These are phyloP conservation scores for Tardiomyces blankii DNA, from an alignment of 1,139 yeast genomes.

Conservation along the genomic window DNA sequence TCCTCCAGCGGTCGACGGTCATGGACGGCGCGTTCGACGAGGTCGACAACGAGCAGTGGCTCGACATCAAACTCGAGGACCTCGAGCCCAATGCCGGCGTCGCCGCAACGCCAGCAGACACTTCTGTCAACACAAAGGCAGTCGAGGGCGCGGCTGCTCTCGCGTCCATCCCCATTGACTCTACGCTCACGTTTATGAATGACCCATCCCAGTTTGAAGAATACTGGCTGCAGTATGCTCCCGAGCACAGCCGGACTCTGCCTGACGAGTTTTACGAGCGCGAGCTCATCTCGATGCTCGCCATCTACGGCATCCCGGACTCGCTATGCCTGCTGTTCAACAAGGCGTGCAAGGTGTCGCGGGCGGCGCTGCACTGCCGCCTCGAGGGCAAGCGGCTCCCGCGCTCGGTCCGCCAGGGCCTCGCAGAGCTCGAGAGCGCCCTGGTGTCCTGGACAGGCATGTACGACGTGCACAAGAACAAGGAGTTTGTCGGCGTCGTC, in stretches of 20 bases:
- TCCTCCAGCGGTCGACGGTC: slow-evolving; percentile 50
- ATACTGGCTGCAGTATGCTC: slow-evolving; percentile 16
- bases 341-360: slow-evolving; percentile 23
- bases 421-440: background rate
- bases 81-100: slow-evolving; percentile 5
- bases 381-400: background rate
- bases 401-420: background rate
- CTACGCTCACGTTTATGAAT: slow-evolving; percentile 15
- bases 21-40: slow-evolving; percentile 17
- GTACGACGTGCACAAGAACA: slow-evolving; percentile 5
- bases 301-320: slow-evolving; percentile 73
- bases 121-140: background rate
- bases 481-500: slow-evolving; percentile 4
- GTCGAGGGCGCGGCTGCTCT: background rate
- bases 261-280: background rate
- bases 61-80: slow-evolving; percentile 3
- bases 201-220: slow-evolving; percentile 18
- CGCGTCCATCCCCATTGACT: background rate
- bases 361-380: slow-evolving; percentile 5
- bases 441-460: slow-evolving; percentile 5
- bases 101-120: slow-evolving; percentile 11
- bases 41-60: slow-evolving; percentile 7
- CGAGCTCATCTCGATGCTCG: background rate
- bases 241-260: background rate
- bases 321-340: slow-evolving; percentile 63